These are phyloP conservation scores for Ophiostoma pallidulum DNA, from an alignment of 2,329 filamentous ascomycete species.

Conservation along the genomic window DNA sequence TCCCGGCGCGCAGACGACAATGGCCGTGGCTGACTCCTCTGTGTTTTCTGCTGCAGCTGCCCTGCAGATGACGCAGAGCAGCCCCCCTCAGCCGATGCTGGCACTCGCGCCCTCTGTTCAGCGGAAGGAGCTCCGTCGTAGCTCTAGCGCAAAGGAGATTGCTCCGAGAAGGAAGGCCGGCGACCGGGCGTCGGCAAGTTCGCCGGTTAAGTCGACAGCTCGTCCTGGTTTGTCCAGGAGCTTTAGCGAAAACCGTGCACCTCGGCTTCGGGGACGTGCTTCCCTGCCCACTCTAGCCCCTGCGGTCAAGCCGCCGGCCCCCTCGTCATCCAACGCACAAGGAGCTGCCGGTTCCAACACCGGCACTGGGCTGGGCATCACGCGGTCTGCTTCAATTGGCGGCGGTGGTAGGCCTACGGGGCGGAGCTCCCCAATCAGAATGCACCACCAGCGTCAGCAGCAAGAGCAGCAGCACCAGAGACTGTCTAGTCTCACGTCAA, in stretches of 20 bases:
- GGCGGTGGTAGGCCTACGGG: conserved; percentile 33
- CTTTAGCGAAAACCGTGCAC: conserved; percentile 43
- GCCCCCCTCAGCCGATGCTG: conserved; percentile 15
- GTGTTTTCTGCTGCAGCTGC: conserved; percentile 18
- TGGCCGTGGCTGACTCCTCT: conserved; percentile 3
- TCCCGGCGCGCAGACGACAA: background rate
- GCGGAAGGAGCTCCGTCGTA: conserved; percentile 34
- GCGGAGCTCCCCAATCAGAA: conserved; percentile 44
- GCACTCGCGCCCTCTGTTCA: conserved; percentile 23
- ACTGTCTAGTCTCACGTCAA: conserved; percentile 44
- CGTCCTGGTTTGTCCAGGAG: conserved; percentile 45
- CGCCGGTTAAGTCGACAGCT: conserved; percentile 40
- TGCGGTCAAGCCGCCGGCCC: conserved; percentile 27
- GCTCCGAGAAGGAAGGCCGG: conserved; percentile 31
- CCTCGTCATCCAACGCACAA: background rate
- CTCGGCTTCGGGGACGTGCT: conserved; percentile 31
- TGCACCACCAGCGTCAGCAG: conserved; percentile 27
- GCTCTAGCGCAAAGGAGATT: conserved; percentile 35
- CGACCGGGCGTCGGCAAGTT: conserved; percentile 35
- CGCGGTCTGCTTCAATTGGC: conserved; percentile 27
- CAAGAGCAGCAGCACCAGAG: conserved; percentile 34
- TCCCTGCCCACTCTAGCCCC: conserved; percentile 40
- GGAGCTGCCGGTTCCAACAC: conserved; percentile 11
- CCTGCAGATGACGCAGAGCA: conserved; percentile 21
- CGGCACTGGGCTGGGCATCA: conserved; percentile 21